Evolutionary conservation across 164 flowering plant species (phyloP), one percentile per base, ranked within the genome.

Genomic region (Tetrastigma voinierianum): DNA sequence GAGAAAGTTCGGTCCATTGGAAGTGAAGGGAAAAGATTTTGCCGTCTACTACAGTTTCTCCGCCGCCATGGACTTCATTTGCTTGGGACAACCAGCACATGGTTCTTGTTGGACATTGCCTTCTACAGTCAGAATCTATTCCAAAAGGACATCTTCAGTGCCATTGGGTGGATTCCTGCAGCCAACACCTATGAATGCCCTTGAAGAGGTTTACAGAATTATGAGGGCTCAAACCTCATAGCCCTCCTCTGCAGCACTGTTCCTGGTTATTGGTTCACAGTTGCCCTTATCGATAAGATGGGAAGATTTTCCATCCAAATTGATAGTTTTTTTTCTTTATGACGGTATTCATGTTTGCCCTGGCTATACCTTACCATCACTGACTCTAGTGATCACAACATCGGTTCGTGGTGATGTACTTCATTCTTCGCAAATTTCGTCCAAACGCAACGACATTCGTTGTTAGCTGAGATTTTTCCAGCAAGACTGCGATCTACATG

Each of bases 341-440:
- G 70, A 67, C 70, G 0, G 70, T 67, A 9, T 67, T 67, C 64
- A 67, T 67, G 70, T 60, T 67, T 32, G 68, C 68, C 14, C 23
- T 66, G 44, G 68, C 68, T 17, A 66, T 67, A 11, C 70, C 70
- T 47, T 67, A 68, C 65, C 48, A 68, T 43, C 71, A 68, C 66
- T 68, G 71, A 68, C 65, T 15, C 9, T n/a, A n/a, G n/a, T n/a
- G n/a, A n/a, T n/a, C n/a, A n/a, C n/a, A n/a, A n/a, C n/a, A n/a
- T n/a, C n/a, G n/a, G 16, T 68, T 68, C 40, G 71, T 68, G 8
- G 57, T 68, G 32, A 51, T 68, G 13, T 68, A 68, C 71, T 68
- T 68, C 51, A 68, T 68, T 68, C 71, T 68, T 68, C 59, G 66
- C 71, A 49, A 68, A 68, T 45, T 68, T 68, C 40, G 71, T 16